Percentiles rank a stretch among this genome's conserved stretches.
phyloP scores from a whole-genome alignment of 2,329 filamentous ascomycete species.

The Fusarium palustre region DNA sequence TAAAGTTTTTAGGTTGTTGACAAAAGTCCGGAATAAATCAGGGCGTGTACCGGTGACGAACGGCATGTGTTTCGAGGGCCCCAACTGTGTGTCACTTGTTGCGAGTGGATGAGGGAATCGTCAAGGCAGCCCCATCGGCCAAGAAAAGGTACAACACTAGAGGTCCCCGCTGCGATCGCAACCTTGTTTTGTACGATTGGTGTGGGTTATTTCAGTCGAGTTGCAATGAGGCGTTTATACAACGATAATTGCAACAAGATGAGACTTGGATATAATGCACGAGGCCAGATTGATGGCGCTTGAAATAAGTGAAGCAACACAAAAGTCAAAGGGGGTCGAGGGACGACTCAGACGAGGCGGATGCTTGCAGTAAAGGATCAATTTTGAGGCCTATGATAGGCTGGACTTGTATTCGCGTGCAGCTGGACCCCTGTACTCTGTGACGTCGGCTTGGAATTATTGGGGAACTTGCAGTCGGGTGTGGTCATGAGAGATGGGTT shows the following conservation, averaged over 20 bases:
- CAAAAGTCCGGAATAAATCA: conserved; percentile 5
- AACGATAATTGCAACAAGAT: conserved; percentile 1
- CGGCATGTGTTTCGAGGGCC: conserved; percentile 32
- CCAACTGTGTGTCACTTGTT: conserved; percentile 36
- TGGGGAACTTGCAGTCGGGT: not conserved
- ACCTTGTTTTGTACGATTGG: conserved; percentile 9
- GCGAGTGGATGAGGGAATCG: conserved; percentile 33
- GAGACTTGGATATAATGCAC: conserved; percentile 33
- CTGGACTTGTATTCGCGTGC: conserved; percentile 12
- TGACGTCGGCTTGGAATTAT: conserved; percentile 33
- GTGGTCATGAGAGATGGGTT: conserved; percentile 15
- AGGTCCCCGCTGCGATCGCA: conserved; percentile 21
- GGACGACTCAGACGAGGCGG: conserved; percentile 11
- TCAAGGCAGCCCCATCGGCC: conserved; percentile 28
- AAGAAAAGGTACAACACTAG: conserved; percentile 36
- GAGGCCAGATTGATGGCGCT: conserved; percentile 9
- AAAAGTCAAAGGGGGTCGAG: conserved; percentile 21
- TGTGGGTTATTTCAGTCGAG: conserved; percentile 8
- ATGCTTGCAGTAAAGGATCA: conserved; percentile 29
- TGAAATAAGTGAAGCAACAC: conserved; percentile 14
- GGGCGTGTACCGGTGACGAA: conserved; percentile 31
- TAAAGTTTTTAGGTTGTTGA: conserved; percentile 20
- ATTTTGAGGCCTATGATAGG: conserved; percentile 30
- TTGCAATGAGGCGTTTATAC: conserved; percentile 2
- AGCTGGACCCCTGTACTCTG: conserved; percentile 33